phyloP scores from a whole-genome alignment of 768 basidiomycete species.

The Mycena pura region DNA sequence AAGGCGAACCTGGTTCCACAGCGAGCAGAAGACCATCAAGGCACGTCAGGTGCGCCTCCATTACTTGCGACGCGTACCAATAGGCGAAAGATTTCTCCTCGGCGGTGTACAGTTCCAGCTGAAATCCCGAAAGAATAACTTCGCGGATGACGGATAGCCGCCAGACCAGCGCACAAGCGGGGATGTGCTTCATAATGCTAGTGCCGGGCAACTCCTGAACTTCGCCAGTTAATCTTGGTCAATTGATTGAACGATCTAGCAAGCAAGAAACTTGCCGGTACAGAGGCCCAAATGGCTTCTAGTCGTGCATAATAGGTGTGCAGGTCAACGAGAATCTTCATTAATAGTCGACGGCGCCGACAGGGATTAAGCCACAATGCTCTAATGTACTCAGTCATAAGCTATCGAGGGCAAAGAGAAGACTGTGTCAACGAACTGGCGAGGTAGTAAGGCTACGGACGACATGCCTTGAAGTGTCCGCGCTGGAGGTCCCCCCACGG shows the following conservation, averaged over 20 bases:
- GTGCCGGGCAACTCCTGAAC: slow-evolving; percentile 38
- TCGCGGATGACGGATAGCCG: slow-evolving; percentile 68
- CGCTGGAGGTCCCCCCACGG: slow-evolving; percentile 51
- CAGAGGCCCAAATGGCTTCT: slow-evolving; percentile 31
- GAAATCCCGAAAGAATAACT: slow-evolving; percentile 76
- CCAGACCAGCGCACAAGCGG: slow-evolving; percentile 59
- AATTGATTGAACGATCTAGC: background rate
- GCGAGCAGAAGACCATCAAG: slow-evolving; percentile 55
- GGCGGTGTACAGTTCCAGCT: slow-evolving; percentile 72
- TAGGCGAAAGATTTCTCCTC: slow-evolving; percentile 79
- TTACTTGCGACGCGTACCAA: slow-evolving; percentile 69
- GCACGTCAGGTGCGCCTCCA: slow-evolving; percentile 60
- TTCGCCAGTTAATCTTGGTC: background rate
- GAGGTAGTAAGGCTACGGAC: slow-evolving; percentile 4
- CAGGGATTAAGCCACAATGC: slow-evolving; percentile 74
- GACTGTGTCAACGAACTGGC: slow-evolving; percentile 9
- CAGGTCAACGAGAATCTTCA: slow-evolving; percentile 71
- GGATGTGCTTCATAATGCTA: slow-evolving; percentile 49
- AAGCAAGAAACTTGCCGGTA: slow-evolving; percentile 3
- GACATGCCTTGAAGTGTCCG: slow-evolving; percentile 48
- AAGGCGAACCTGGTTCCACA: slow-evolving; percentile 45
- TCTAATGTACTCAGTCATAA: slow-evolving; percentile 62
- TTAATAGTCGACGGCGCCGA: slow-evolving; percentile 66
- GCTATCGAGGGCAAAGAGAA: slow-evolving; percentile 42
- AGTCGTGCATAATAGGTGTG: slow-evolving; percentile 64